These are phyloP conservation scores for Ambrosia trifida DNA, from an alignment of 129 eudicot genomes.

Conservation along the genomic window DNA sequence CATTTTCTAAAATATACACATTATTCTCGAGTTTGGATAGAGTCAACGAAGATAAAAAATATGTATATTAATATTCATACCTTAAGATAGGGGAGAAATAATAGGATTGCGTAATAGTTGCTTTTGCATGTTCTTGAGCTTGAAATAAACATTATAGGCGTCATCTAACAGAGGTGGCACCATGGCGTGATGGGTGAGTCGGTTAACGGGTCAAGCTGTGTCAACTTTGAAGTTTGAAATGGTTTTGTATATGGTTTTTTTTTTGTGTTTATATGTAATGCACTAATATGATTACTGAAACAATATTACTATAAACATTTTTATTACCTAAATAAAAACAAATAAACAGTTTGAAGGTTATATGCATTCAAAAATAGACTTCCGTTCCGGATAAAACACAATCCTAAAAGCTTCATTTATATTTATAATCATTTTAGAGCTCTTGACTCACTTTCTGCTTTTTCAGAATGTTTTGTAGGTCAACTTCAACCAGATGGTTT, in stretches of 20 bases:
- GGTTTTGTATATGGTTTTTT: background rate
- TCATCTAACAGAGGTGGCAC: background rate
- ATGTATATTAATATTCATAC: background rate
- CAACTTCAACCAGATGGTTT: constrained; percentile 14
- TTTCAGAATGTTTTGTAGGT: constrained; percentile 15
- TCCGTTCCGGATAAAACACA: background rate
- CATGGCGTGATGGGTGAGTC: background rate
- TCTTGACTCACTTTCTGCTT: background rate
- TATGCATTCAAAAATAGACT: background rate
- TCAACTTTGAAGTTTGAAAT: background rate
- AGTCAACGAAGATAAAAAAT: too few species aligned
- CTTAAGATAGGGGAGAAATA: background rate
- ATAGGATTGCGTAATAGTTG: background rate
- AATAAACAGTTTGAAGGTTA: background rate
- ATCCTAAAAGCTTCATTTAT: background rate
- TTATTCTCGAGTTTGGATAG: background rate
- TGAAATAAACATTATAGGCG: background rate
- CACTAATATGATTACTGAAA: background rate
- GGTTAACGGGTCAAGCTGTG: background rate
- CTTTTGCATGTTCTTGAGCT: background rate
- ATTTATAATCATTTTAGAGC: background rate
- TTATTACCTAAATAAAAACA: background rate
- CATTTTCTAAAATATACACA: background rate
- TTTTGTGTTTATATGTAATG: background rate
- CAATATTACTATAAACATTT: background rate